A percentile compares a stretch with the other conserved stretches of the same genome.
Conservation (phyloP, 257 asterid genomes). For the Solanum rostratum region DNA sequence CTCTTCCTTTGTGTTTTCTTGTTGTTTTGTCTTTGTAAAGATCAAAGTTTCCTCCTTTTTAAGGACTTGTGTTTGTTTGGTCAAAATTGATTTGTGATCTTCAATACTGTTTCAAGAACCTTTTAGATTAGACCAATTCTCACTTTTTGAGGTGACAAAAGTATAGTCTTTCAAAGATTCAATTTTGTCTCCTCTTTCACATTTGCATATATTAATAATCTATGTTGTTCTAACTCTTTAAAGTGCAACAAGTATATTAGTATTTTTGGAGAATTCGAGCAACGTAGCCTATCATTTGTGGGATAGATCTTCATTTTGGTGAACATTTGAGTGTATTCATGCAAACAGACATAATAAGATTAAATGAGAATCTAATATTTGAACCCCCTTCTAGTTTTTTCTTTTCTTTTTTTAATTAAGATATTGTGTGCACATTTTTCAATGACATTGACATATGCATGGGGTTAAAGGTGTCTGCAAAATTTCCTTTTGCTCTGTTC, state of each 20-base stretch:
- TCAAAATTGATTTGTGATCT: neutral
- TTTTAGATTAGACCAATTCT: neutral
- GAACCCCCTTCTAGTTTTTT: neutral
- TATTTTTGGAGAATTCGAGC: neutral
- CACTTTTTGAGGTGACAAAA: neutral
- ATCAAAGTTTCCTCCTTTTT: neutral
- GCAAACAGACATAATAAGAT: neutral
- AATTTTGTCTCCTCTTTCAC: neutral
- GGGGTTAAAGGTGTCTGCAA: neutral
- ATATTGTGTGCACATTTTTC: conserved; percentile 7
- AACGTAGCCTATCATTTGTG: neutral
- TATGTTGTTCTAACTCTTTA: neutral
- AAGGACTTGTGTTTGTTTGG: neutral
- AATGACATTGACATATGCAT: conserved; percentile 1
- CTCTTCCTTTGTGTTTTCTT: neutral
- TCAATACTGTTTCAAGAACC: neutral
- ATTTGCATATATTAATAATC: neutral
- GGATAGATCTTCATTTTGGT: neutral
- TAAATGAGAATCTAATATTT: neutral
- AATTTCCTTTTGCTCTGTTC: neutral
- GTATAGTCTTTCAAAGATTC: neutral
- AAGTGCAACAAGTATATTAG: neutral
- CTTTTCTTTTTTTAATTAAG: neutral
- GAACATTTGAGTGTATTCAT: neutral
- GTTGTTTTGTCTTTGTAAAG: neutral